Percentiles rank a stretch among this genome's conserved stretches.
These are phyloP conservation scores for Pilasporangium apinafurcum DNA, from an alignment of 352 stramenopile species.

Conservation along the genomic window DNA sequence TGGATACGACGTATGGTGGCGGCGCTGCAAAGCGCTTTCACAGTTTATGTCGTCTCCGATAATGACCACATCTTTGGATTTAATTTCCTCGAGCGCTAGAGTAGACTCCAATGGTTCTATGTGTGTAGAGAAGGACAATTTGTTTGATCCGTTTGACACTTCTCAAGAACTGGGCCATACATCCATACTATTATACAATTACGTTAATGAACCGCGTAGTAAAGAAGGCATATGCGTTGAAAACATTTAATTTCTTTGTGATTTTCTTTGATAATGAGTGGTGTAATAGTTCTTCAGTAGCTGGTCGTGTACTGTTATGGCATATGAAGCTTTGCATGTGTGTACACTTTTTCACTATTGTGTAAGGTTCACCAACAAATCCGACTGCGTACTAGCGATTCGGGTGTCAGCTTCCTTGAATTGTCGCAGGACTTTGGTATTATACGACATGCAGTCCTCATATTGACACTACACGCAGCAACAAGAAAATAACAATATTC, in stretches of 20 bases:
- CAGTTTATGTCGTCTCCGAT: conserved; percentile 13
- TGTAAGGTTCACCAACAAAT: conserved; percentile 24
- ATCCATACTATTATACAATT: conserved; percentile 9
- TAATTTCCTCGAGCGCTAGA: conserved; percentile 52
- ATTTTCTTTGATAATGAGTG: not conserved
- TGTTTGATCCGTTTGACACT: conserved; percentile 38
- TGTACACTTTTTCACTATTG: conserved; percentile 6
- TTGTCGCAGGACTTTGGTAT: conserved; percentile 79
- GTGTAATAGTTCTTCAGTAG: not conserved
- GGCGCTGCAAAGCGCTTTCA: conserved; percentile 22
- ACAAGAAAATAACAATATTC: not conserved
- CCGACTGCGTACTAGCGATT: conserved; percentile 23
- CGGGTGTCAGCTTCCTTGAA: conserved; percentile 45
- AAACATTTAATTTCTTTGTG: too few relatives aligned
- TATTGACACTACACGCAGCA: conserved; percentile 57
- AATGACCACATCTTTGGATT: conserved; percentile 20
- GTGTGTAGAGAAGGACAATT: conserved; percentile 76
- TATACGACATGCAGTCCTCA: conserved; percentile 77
- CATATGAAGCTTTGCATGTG: too few relatives aligned
- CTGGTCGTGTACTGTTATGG: not conserved
- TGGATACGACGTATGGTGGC: conserved; percentile 3
- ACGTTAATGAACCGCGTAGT: too few relatives aligned
- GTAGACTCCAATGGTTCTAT: conserved; percentile 43
- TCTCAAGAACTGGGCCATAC: conserved; percentile 81
- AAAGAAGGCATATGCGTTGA: too few relatives aligned